These are phyloP conservation scores for Anthracocystis panici-leucophaei DNA, from an alignment of 1,284 basidiomycete species.

Conservation along the genomic window DNA sequence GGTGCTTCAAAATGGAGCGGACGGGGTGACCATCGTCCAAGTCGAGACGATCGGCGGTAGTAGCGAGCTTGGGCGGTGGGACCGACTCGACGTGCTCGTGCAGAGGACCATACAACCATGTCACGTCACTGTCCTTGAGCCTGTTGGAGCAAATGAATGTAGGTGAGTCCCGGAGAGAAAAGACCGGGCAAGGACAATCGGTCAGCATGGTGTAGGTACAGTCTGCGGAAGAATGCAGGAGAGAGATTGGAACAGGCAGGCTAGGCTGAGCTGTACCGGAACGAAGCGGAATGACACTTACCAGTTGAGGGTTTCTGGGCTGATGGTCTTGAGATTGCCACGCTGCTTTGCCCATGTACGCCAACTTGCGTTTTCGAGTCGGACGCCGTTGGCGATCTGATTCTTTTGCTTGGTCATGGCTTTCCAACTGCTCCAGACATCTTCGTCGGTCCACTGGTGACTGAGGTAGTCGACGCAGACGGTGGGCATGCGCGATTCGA, in stretches of 20 bases:
- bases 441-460: conserved; percentile 97
- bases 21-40: conserved; percentile 70
- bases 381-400: conserved; percentile 93
- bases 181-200: too few relatives aligned
- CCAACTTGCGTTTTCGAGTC: conserved; percentile 98
- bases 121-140: conserved; percentile 99
- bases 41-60: conserved; percentile 73
- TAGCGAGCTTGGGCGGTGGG: conserved; percentile 73
- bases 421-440: conserved; percentile 97
- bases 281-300: conserved; percentile 71
- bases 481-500: conserved; percentile 71
- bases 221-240: neutral
- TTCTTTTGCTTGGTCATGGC: conserved; percentile 99
- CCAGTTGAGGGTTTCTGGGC: conserved; percentile 98
- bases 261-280: too few relatives aligned
- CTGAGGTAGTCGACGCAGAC: conserved; percentile 80
- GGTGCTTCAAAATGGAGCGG: conserved; percentile 96
- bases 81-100: conserved; percentile 77
- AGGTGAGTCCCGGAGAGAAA: neutral
- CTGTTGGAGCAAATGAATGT: conserved; percentile 72
- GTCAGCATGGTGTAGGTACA: conserved; percentile 12
- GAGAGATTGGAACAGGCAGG: neutral
- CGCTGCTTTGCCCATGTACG: conserved; percentile 99
- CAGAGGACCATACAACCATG: conserved; percentile 97
- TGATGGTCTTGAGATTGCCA: conserved; percentile 93